Evolutionary conservation across 805 yeast species (phyloP), one percentile per base, ranked within the genome.

Genomic region (Cyberlindnera subsufficiens): DNA sequence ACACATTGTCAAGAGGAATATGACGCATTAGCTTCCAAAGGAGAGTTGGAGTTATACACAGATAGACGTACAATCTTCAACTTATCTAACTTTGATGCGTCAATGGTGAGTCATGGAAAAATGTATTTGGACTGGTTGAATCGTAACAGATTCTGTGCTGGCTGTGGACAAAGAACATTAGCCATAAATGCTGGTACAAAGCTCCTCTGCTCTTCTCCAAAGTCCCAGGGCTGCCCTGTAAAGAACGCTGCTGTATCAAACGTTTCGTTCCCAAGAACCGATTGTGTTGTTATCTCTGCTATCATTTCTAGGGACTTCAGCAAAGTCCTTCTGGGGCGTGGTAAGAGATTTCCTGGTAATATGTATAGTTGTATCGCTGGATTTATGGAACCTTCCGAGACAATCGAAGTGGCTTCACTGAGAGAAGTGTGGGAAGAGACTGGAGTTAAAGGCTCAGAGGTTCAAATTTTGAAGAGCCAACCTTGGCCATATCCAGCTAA

Each of bases 401-500:
- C 95, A 2, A 79, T 91, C 17, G 98, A 91, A 63, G 82, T 78
- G 37, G 93, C 96, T 11, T 85, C 91, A 18, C 68, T 81, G 36
- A 71, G 99, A 49, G 99, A 91, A 61, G 83, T 86, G 27, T 90
- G 93, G 88, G 99, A 91, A 61, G 99, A 91, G 63, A 82, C 97
- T 5, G 99, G 99, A 7, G 84, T 88, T 30, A 71, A 65, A 41
- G 80, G 79, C 41, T 51, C 63, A 4, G 61, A 72, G 25, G 83
- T 91, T 25, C 64, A 71, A 40, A 72, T 91, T 41, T 64, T 82
- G 18, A 70, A 79, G 53, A 77, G 93, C 11, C 98, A 91, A 65
- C 98, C 99, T 4, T 91, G 99, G 99, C 99, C 99, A 15, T 91
- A 81, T 63, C 98, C 98, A 1, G 89, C 87, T 0, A 88, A 83